Base-by-base conservation (phyloP, 306 rosid genomes). In the Begonia loranthoides region DNA sequence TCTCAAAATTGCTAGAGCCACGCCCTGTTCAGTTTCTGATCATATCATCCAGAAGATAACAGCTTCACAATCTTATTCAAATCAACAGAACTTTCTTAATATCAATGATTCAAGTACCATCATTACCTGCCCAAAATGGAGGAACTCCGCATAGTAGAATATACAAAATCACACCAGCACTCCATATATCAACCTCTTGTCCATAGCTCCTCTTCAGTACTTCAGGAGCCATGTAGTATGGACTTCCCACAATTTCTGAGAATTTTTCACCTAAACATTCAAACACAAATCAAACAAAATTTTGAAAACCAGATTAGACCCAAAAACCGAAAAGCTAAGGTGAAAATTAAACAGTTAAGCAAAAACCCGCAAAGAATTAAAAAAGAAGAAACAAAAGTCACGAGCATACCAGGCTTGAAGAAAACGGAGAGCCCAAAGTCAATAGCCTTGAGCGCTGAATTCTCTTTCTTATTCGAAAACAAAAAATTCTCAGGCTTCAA, bases 1-100 rank as follows among this genome's bases (percentile, higher is more conserved):
- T 59, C 99, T 83, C 74, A 92, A 74, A 49, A 92, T 92, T 5
- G 99, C 96, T 57, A 92, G 76, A 69, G 99, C 96, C 49, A 92
- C 99, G 34, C 95, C 99, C 76, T 83, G 86, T 59, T 92, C 99
- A 13, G 79, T 75, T 61, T 86, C 99, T 92, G 72, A 66, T 55
- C 59, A 44, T 40, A 63, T 17, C 21, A 36, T 51, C 45, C 59
- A 40, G 15, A 55, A 17, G 19, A 36, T 45, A 61, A 51, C n/a
- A 55, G 49, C 19, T 45, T 49, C 24, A 66, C 54, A 64, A 49
- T 12, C 59, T 12, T 43, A 41, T 10, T 28, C 36, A 28, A 41
- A 60, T 51, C 6, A 60, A 51, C 40, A 50, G 9, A 50, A 28
- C 41, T 19, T 41, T 17, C 5, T 28, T 4, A 28, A 28, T 3